Base-by-base conservation (phyloP, 768 basidiomycete species). In the Mycena galopus region DNA sequence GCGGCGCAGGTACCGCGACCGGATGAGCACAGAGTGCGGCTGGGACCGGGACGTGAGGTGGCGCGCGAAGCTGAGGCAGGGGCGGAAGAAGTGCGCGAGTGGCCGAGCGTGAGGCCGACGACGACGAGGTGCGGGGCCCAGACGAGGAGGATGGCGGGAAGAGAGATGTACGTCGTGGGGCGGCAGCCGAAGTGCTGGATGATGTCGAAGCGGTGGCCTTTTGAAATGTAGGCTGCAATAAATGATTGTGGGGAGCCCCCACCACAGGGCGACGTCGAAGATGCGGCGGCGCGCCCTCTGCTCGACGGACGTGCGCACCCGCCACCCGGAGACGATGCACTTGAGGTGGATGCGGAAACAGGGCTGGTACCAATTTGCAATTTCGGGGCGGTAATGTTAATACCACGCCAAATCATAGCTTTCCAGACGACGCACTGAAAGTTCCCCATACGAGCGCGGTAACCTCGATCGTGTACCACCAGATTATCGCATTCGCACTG, bases 201-300 rank as follows among this genome's bases (percentile, higher is more conserved):
- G 37, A 91, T 85, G 65, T 88, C 77, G 71, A 82, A 91, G 10
- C 89, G 86, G 70, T 87, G 85, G 21, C 85, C 83, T 77, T 90
- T 88, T 0, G 89, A 86, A 23, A 88, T 72, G 27, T 81, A 81
- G 23, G 90, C 89, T 89, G 58, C 76, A n/a, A 82, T 19, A 4
- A 84, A n/a, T n/a, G n/a, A n/a, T n/a, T n/a, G n/a, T 4, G 11
- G 89, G 89, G 10, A 88, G 23, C 0, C 81, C 83, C 58, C 85
- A 78, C 59, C 87, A 85, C 66, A 87, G 75, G 4, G 74, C 1
- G 42, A 64, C 27, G 19, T 73, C 83, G 59, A 84, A 80, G 8
- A 84, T 78, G 8, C 83, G 80, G 4, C 78, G 80, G 17, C 73
- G 74, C 59, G n/a, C n/a, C n/a, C 78, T 82, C 39, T 82, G 75